Evolutionary conservation across 345 rosid genomes (phyloP).

Genomic region (Pugionium cornutum): DNA sequence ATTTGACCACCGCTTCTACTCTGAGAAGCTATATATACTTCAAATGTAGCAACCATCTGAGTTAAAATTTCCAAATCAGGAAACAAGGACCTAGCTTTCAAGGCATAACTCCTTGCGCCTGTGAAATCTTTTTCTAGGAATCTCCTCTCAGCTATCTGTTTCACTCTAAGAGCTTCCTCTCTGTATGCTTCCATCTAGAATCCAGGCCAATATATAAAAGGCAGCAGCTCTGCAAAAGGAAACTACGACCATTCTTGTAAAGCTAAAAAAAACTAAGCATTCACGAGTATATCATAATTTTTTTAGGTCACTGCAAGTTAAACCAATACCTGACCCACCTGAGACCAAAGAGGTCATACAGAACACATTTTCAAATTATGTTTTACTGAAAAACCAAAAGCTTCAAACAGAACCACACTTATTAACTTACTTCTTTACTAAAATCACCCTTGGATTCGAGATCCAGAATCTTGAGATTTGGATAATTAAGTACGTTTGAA

Average conservation of each 20-base stretch:
- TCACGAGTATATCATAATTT: constrained; percentile 25
- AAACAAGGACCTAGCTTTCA: constrained; percentile 70
- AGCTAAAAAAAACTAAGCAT: constrained; percentile 41
- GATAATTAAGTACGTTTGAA: no score
- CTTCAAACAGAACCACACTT: constrained; percentile 2
- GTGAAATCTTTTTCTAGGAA: constrained; percentile 77
- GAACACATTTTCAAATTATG: constrained; percentile 26
- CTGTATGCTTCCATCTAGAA: constrained; percentile 65
- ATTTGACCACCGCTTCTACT: constrained; percentile 59
- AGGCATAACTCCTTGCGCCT: constrained; percentile 75
- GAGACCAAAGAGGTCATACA: no score
- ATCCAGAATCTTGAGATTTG: constrained; percentile 17
- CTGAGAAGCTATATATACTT: constrained; percentile 85
- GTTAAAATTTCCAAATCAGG: constrained; percentile 87
- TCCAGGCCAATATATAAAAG: constrained; percentile 36
- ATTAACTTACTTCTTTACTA: constrained; percentile 11
- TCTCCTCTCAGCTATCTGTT: constrained; percentile 82
- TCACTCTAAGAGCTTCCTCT: constrained; percentile 84
- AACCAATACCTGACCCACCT: constrained; percentile 27
- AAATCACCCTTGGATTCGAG: constrained; percentile 13
- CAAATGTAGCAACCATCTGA: constrained; percentile 90
- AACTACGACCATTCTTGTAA: constrained; percentile 42
- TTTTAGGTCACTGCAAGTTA: constrained; percentile 1
- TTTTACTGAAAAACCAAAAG: neutral
- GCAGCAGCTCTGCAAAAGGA: constrained; percentile 37